Conservation (phyloP, 441 rosid genomes). For the Melastoma candidum region DNA sequence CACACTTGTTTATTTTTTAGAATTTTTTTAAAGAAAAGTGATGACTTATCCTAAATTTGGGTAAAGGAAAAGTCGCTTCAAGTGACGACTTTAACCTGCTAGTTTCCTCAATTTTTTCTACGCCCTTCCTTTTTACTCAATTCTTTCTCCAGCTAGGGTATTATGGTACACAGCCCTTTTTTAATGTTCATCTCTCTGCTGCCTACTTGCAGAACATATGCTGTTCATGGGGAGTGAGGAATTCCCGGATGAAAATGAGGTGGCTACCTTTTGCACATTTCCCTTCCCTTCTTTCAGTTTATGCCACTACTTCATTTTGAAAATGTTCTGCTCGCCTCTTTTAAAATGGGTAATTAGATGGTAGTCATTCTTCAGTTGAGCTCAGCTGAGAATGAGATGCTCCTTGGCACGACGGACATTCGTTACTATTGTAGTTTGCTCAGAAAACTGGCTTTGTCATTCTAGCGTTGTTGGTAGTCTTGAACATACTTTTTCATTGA, state of each 20-base stretch:
- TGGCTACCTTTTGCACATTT: constrained; percentile 7
- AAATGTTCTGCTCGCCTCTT: neutral
- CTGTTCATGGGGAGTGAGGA: constrained; percentile 94
- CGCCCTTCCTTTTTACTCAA: no score
- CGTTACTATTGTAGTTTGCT: no score
- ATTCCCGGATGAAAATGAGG: constrained; percentile 98
- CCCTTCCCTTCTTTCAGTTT: neutral
- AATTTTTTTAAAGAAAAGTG: no score
- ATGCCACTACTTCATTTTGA: neutral
- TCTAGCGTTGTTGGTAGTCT: neutral
- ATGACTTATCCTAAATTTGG: no score
- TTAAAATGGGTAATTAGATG: neutral
- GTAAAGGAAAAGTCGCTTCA: no score
- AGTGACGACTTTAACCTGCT: no score
- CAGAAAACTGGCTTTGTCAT: neutral
- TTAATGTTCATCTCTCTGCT: neutral
- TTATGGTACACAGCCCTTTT: neutral
- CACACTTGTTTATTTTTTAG: no score
- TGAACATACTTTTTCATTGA: constrained; percentile 3
- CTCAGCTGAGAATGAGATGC: neutral
- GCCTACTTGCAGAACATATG: constrained; percentile 72
- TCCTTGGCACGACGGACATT: neutral
- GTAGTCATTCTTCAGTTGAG: neutral
- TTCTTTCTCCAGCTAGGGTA: no score
- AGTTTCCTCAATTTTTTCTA: no score